Percentiles rank a stretch among this genome's conserved stretches.
phyloP scores from a whole-genome alignment of 768 basidiomycete species.

The Pisolithus albus region DNA sequence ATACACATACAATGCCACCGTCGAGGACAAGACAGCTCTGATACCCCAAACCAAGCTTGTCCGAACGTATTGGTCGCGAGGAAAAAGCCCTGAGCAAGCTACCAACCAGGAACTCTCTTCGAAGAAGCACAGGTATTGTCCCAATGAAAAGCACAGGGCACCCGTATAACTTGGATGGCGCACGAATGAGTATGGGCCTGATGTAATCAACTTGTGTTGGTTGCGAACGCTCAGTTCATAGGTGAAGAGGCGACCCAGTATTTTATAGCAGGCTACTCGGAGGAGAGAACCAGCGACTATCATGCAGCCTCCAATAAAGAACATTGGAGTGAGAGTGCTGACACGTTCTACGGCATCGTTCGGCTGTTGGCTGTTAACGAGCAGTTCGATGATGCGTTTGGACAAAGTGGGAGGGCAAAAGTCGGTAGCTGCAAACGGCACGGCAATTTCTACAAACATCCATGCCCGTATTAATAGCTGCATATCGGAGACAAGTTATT shows the following conservation, averaged over 20 bases:
- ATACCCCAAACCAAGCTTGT: not conserved
- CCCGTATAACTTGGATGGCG: conserved; percentile 28
- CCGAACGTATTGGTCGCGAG: not conserved
- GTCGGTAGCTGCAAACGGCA: conserved; percentile 1
- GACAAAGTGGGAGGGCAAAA: conserved; percentile 5
- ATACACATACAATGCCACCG: fast-evolving
- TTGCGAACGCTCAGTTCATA: conserved; percentile 20
- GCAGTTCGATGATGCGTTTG: not conserved
- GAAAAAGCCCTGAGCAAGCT: conserved; percentile 1
- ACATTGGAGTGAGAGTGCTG: conserved; percentile 8
- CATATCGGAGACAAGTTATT: not conserved
- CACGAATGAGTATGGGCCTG: conserved; percentile 20
- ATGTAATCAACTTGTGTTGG: conserved; percentile 20
- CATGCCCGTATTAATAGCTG: conserved; percentile 1
- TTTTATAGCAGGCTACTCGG: conserved; percentile 12
- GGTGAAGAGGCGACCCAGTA: conserved; percentile 21
- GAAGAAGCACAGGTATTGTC: conserved; percentile 3
- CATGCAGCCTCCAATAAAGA: conserved; percentile 7
- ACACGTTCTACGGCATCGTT: conserved; percentile 4
- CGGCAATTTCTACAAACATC: conserved; percentile 6
- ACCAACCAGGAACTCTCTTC: conserved; percentile 5
- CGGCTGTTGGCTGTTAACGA: not conserved
- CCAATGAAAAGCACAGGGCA: not conserved
- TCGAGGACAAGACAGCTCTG: not conserved
- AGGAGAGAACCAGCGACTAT: conserved; percentile 7